These are phyloP conservation scores for Penicillium pancosmium DNA, from an alignment of 495 filamentous ascomycete species.

Conservation along the genomic window DNA sequence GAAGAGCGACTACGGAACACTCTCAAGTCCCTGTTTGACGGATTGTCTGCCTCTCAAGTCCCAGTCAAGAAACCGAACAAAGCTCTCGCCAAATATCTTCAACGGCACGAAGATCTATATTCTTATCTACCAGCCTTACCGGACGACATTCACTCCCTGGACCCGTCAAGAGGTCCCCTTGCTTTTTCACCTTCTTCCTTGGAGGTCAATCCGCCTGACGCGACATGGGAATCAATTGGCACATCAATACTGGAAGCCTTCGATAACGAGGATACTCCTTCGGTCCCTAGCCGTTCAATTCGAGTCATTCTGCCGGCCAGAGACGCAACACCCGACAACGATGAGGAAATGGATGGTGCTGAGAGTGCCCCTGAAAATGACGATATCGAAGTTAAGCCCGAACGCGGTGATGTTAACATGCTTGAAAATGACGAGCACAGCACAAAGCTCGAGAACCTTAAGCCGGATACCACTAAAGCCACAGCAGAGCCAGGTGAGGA, in stretches of 20 bases:
- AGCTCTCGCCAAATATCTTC: conserved; percentile 62
- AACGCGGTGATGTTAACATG: conserved; percentile 20
- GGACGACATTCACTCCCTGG: conserved; percentile 35
- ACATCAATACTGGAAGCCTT: conserved; percentile 59
- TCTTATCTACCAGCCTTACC: conserved; percentile 69
- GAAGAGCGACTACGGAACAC: conserved; percentile 73
- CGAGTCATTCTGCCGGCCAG: conserved; percentile 38
- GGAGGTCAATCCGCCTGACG: conserved; percentile 35
- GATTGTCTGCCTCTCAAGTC: conserved; percentile 64
- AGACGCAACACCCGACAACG: conserved; percentile 18
- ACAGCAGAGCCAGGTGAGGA: conserved; percentile 37
- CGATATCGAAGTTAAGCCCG: conserved; percentile 7
- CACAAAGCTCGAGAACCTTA: conserved; percentile 16
- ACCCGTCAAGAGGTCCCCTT: conserved; percentile 32
- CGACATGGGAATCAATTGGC: conserved; percentile 57
- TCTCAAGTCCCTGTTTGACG: conserved; percentile 69
- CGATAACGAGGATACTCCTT: conserved; percentile 35
- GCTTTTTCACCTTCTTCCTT: conserved; percentile 30
- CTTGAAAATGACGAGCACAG: conserved; percentile 16
- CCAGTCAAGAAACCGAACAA: conserved; percentile 67
- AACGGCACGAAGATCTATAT: conserved; percentile 71
- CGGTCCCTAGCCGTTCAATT: conserved; percentile 40
- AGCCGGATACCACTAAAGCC: conserved; percentile 4
- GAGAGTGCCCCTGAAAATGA: conserved; percentile 17
- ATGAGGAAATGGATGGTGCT: conserved; percentile 20